These are phyloP conservation scores for Opeltia flavorubescens DNA, from an alignment of 495 filamentous ascomycete genomes.

Conservation along the genomic window DNA sequence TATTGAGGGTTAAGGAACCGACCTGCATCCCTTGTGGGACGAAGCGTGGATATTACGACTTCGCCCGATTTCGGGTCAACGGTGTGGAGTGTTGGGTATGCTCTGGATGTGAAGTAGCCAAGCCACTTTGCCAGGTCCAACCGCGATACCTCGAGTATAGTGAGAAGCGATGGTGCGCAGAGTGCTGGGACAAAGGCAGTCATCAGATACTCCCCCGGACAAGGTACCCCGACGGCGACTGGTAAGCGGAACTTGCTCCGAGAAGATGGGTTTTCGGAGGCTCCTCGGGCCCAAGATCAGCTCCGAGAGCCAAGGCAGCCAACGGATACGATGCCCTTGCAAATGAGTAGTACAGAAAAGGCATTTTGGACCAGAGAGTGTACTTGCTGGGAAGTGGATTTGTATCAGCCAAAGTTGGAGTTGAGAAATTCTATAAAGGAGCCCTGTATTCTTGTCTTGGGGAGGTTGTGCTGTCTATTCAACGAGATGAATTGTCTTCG, in stretches of 20 bases:
- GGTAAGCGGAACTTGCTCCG: not conserved
- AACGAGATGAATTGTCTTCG: slow-evolving; percentile 75
- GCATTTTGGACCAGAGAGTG: no score
- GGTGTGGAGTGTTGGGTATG: not conserved
- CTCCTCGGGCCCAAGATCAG: no score
- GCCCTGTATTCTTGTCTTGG: slow-evolving; percentile 44
- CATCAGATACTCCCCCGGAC: not conserved
- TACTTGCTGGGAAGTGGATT: not conserved
- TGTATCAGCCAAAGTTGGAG: not conserved
- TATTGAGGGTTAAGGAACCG: no score
- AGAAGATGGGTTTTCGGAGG: not conserved
- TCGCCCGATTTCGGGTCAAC: not conserved
- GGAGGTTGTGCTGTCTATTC: slow-evolving; percentile 46
- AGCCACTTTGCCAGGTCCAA: not conserved
- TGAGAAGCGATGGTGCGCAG: not conserved
- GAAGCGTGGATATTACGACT: not conserved
- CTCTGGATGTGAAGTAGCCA: not conserved
- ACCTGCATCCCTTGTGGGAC: slow-evolving; percentile 2
- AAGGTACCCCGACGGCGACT: not conserved
- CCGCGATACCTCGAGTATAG: not conserved
- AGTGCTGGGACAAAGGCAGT: not conserved
- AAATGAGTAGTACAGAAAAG: no score
- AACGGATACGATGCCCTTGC: no score
- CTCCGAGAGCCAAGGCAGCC: no score
- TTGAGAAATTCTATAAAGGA: slow-evolving; percentile 57